Evolutionary conservation across 768 basidiomycete species (phyloP), one percentile per base, ranked within the genome.

Genomic region (Leccinum variicolor): DNA sequence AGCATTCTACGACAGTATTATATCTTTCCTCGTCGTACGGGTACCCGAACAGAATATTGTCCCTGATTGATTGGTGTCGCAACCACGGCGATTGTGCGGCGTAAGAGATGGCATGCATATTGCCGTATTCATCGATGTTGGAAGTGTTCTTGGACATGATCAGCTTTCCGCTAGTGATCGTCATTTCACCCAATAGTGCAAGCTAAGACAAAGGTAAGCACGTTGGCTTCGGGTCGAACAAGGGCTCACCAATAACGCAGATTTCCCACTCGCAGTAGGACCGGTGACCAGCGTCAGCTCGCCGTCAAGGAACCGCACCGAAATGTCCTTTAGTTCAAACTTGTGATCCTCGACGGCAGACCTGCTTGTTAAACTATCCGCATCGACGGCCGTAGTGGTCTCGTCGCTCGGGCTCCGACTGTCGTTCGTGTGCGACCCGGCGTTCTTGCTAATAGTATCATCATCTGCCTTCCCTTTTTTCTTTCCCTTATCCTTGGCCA

Each of bases 11-110:
- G 26, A 93, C 91, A 0, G 76, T 77, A 10, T 86, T 74, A 62
- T 94, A 94, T 50, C 91, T 77, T 60, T 85, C 83, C 60, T 89
- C 84, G 53, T 90, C 87, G 45, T 69, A 75, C 1, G 85, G 84
- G 61, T 82, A 81, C 0, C 89, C 90, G 68, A 93, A 93, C 10
- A 90, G 72, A 66, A 94, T 90, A 66, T 94, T 93, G 41, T 87
- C 86, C 62, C 80, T 84, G 69, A 93, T 90, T 0, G 89, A 86
- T 48, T 85, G 84, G 64, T 88, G 84, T 17, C 82, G 77, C 53
- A 88, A 69, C 85, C 85, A 89, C 0, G 86, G 85, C 1, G 83
- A 80, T 64, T 93, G 90, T 0, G 87, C 81, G 15, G 86, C 85
- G 62, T 90, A 92, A 0, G 89, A 85, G 11, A 91, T 80, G 2